Evolutionary conservation across 768 basidiomycete genomes (phyloP).

Genomic region (Mycena vulgaris): DNA sequence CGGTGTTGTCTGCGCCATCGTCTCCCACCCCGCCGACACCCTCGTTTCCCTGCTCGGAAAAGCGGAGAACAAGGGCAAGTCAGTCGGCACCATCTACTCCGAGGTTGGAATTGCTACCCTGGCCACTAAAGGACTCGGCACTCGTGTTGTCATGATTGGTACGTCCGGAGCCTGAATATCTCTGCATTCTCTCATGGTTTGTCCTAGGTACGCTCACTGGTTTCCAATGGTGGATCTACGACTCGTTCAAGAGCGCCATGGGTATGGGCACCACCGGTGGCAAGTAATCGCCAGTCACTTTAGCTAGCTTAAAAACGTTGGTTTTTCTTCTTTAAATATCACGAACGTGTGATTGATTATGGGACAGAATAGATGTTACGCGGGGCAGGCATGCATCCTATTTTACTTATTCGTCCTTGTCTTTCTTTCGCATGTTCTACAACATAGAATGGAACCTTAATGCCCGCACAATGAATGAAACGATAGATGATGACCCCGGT

Average conservation of each 20-base stretch:
- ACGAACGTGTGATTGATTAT: slow-evolving; percentile 32
- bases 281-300: slow-evolving; percentile 65
- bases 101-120: slow-evolving; percentile 79
- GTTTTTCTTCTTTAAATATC: not conserved
- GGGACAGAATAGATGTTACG: slow-evolving; percentile 18
- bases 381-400: slow-evolving; percentile 26
- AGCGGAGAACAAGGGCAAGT: slow-evolving; percentile 87
- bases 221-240: slow-evolving; percentile 97
- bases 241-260: slow-evolving; percentile 87
- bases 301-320: slow-evolving; percentile 27
- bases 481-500: slow-evolving; percentile 6
- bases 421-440: slow-evolving; percentile 15
- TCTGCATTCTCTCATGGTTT: not conserved
- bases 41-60: slow-evolving; percentile 96
- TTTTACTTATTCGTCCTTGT: slow-evolving; percentile 30
- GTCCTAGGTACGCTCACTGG: slow-evolving; percentile 65
- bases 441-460: slow-evolving; percentile 36
- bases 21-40: slow-evolving; percentile 97
- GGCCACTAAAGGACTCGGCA: slow-evolving; percentile 90
- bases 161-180: slow-evolving; percentile 42
- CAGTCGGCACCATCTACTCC: slow-evolving; percentile 74
- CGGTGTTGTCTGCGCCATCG: slow-evolving; percentile 95
- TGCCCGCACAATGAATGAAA: slow-evolving; percentile 17
- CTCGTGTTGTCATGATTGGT: slow-evolving; percentile 90
- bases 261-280: slow-evolving; percentile 92